Conservation (phyloP, 495 filamentous ascomycete species). For the Echria macrotheca region DNA sequence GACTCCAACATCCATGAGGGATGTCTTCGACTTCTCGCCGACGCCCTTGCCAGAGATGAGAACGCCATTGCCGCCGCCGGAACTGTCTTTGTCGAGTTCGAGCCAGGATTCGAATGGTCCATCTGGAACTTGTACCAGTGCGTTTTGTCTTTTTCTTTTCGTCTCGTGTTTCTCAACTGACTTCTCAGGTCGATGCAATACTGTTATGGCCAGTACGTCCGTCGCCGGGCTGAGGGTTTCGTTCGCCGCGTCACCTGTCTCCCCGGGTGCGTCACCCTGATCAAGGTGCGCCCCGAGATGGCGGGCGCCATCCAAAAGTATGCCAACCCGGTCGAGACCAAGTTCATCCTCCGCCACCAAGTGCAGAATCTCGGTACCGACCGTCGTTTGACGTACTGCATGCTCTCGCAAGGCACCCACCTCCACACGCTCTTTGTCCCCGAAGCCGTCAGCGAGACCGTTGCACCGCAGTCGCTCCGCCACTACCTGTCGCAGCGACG, state of each 20-base stretch:
- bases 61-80: slow-evolving; percentile 1
- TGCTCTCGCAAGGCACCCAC: slow-evolving; percentile 1
- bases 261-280: slow-evolving; percentile 3
- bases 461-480: slow-evolving; percentile 7
- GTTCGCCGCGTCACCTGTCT: slow-evolving; percentile 1
- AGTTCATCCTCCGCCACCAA: slow-evolving; percentile 2
- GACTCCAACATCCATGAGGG: slow-evolving; percentile 4
- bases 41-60: not conserved
- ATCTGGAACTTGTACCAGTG: slow-evolving; percentile 5
- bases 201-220: slow-evolving; percentile 2
- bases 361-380: slow-evolving; percentile 3
- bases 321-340: not conserved
- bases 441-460: slow-evolving; percentile 7
- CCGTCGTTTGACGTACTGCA: slow-evolving; percentile 1
- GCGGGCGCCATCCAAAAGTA: slow-evolving; percentile 4
- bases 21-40: not conserved
- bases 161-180: no score
- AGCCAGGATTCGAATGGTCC: slow-evolving; percentile 1
- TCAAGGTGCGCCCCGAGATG: not conserved
- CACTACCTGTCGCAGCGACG: slow-evolving; percentile 7
- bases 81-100: slow-evolving; percentile 2
- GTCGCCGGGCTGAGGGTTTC: slow-evolving; percentile 1
- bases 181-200: no score
- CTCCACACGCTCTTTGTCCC: slow-evolving; percentile 4
- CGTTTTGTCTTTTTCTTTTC: no score